phyloP scores from a whole-genome alignment of 2,329 filamentous ascomycete species.

The Aspergillus felis region DNA sequence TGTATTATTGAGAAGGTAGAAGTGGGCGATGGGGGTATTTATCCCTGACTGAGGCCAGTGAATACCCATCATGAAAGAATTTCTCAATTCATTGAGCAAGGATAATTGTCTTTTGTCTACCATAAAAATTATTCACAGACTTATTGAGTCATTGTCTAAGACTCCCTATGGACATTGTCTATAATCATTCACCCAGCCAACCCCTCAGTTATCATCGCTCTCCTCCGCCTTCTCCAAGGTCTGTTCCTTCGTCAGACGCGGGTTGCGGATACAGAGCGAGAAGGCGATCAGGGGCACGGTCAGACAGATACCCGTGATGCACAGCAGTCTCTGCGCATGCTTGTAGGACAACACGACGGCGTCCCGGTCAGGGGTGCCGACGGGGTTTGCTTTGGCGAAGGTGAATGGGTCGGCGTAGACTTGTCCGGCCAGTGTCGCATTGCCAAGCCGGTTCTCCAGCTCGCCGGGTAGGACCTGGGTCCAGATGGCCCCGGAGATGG shows the following conservation, averaged over 20 bases:
- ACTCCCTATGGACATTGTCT: neutral
- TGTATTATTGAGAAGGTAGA: neutral
- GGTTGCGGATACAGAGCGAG: slow-evolving; percentile 44
- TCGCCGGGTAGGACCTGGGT: slow-evolving; percentile 52
- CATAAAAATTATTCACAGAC: neutral
- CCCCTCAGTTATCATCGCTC: neutral
- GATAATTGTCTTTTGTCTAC: neutral
- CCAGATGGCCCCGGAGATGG: slow-evolving; percentile 61
- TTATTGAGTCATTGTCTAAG: neutral
- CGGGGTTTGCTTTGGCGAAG: slow-evolving; percentile 35
- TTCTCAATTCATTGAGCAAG: neutral
- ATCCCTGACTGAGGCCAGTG: neutral
- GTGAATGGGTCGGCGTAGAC: slow-evolving; percentile 44
- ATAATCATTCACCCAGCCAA: neutral
- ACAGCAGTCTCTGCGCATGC: slow-evolving; percentile 46
- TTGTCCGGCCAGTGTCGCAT: slow-evolving; percentile 36
- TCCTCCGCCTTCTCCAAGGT: slow-evolving; percentile 12
- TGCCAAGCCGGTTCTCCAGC: slow-evolving; percentile 39
- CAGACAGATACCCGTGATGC: slow-evolving; percentile 50
- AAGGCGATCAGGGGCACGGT: slow-evolving; percentile 46
- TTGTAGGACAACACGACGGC: slow-evolving; percentile 44
- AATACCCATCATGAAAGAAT: neutral
- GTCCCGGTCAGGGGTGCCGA: slow-evolving; percentile 44
- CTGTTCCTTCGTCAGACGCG: slow-evolving; percentile 44
- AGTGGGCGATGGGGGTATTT: neutral